A percentile compares a stretch with the other conserved stretches of the same genome.
These are phyloP conservation scores for Verticillium nubilum DNA, from an alignment of 2,329 filamentous ascomycete genomes.

Conservation along the genomic window DNA sequence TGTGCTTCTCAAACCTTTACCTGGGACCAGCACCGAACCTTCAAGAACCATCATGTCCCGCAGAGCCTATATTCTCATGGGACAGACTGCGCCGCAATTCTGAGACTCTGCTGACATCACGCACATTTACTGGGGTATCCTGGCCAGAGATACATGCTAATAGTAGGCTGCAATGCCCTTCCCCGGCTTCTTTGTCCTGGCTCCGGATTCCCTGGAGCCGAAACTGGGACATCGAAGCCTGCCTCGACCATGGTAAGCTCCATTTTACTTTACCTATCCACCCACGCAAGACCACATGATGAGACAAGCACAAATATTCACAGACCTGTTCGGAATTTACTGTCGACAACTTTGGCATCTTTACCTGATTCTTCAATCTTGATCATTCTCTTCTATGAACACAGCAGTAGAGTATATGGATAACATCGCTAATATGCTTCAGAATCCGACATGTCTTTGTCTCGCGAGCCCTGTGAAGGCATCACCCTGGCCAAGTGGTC, in stretches of 20 bases:
- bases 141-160: neutral
- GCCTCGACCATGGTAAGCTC: neutral
- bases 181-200: neutral
- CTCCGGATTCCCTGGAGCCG: neutral
- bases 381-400: neutral
- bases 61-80: too few relatives aligned
- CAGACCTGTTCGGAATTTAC: constrained; percentile 27
- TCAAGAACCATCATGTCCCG: too few relatives aligned
- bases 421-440: neutral
- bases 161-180: neutral
- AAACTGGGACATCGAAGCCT: neutral
- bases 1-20: too few relatives aligned
- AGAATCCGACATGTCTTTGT: neutral
- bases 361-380: constrained; percentile 10
- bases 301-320: constrained; percentile 19
- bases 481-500: neutral
- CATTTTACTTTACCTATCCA: neutral
- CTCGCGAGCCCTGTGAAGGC: neutral
- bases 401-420: neutral
- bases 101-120: too few relatives aligned
- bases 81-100: too few relatives aligned
- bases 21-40: too few relatives aligned
- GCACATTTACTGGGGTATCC: too few relatives aligned
- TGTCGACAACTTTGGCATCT: constrained; percentile 22
- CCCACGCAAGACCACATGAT: constrained; percentile 16